Percentiles rank a stretch among this genome's conserved stretches.
These are phyloP conservation scores for Phoma sp. DNA, from an alignment of 2,329 filamentous ascomycete genomes.

Conservation along the genomic window DNA sequence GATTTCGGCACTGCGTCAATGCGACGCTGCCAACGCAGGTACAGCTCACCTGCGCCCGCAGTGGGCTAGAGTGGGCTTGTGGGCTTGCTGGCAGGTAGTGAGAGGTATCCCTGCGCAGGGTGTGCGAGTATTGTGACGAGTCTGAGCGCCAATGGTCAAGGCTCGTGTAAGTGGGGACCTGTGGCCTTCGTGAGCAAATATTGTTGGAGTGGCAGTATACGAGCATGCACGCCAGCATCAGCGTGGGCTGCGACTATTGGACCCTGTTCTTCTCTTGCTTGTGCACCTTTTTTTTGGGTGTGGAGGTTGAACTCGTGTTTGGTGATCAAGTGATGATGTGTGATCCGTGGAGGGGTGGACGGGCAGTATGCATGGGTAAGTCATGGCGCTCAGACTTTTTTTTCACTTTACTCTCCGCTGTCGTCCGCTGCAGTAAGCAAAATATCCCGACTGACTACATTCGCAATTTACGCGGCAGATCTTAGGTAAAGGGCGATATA, in stretches of 20 bases:
- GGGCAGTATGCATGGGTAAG: constrained; percentile 4
- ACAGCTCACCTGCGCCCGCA: neutral
- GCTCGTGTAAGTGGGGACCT: constrained; percentile 11
- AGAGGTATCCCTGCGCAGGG: too few species aligned
- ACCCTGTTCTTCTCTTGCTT: constrained; percentile 3
- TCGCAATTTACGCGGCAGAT: constrained; percentile 5
- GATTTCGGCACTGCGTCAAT: neutral
- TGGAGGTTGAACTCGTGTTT: neutral
- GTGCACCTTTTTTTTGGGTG: neutral
- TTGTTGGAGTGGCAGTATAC: neutral
- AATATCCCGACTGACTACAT: neutral
- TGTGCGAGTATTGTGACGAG: neutral
- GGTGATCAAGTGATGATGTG: neutral
- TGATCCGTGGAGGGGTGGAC: constrained; percentile 3
- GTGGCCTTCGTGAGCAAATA: neutral
- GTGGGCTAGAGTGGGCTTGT: neutral
- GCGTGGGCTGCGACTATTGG: neutral
- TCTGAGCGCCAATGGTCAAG: constrained; percentile 2
- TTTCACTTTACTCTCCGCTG: neutral
- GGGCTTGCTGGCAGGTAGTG: too few species aligned
- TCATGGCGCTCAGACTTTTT: neutral
- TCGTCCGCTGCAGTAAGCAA: constrained; percentile 8
- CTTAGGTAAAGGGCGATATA: constrained; percentile 1
- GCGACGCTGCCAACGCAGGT: neutral
- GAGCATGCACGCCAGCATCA: neutral